Conservation (phyloP, 2,329 filamentous ascomycete species). For the Xylariaceae sp. region DNA sequence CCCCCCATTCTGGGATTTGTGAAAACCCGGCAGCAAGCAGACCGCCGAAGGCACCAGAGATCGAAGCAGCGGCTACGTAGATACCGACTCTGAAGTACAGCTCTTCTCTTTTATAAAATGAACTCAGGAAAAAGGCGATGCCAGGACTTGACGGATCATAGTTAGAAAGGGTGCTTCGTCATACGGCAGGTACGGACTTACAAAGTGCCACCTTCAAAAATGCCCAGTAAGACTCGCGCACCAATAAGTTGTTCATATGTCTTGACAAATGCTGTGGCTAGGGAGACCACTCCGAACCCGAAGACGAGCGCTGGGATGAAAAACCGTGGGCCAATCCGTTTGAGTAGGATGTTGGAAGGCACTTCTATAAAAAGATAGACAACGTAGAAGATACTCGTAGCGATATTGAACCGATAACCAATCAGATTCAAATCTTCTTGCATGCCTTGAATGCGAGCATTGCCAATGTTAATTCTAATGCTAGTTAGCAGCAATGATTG, state of each 20-base stretch:
- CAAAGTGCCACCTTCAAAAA: constrained; percentile 64
- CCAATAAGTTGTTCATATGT: constrained; percentile 54
- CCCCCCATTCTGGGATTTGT: constrained; percentile 59
- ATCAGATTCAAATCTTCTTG: constrained; percentile 52
- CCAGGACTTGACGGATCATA: constrained; percentile 47
- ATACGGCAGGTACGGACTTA: constrained; percentile 2
- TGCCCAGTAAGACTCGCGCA: constrained; percentile 55
- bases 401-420: constrained; percentile 61
- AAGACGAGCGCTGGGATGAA: constrained; percentile 61
- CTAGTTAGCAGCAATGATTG: constrained; percentile 26
- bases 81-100: constrained; percentile 61
- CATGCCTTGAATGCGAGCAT: constrained; percentile 62
- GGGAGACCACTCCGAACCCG: constrained; percentile 60
- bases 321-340: constrained; percentile 57
- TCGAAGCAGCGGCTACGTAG: constrained; percentile 59
- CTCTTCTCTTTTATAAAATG: constrained; percentile 63
- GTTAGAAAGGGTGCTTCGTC: background rate
- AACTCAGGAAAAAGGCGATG: constrained; percentile 61
- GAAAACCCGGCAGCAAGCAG: constrained; percentile 59
- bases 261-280: constrained; percentile 60
- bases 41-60: constrained; percentile 64
- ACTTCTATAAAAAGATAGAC: constrained; percentile 61
- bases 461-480: constrained; percentile 53
- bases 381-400: constrained; percentile 64
- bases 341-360: constrained; percentile 61